phyloP scores from a whole-genome alignment of 805 yeast genomes.

The Komagataella mondaviorum region DNA sequence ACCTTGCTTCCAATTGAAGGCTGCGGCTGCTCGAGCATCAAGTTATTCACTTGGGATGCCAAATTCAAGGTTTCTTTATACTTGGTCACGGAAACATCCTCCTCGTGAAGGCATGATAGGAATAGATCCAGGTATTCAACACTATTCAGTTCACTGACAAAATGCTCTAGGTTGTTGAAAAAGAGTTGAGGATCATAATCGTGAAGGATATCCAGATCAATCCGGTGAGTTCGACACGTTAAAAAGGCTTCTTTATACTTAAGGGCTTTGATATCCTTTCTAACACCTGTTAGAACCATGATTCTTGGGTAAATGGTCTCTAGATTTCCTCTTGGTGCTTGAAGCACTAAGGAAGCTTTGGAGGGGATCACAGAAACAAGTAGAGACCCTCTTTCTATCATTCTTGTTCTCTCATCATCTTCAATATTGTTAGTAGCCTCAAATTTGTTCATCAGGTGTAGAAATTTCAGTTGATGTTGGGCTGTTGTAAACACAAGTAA shows the following conservation, averaged over 20 bases:
- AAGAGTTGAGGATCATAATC: constrained; percentile 75
- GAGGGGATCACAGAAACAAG: constrained; percentile 74
- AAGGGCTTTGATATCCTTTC: constrained; percentile 45
- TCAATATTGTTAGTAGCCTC: constrained; percentile 7
- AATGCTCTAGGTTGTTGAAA: constrained; percentile 43
- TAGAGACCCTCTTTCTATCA: constrained; percentile 86
- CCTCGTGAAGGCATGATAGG: constrained; percentile 74
- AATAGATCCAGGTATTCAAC: constrained; percentile 78
- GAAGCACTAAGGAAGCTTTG: constrained; percentile 68
- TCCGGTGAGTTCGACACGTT: constrained; percentile 81
- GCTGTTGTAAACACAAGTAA: constrained; percentile 79
- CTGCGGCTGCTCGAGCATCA: neutral
- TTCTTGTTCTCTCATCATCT: constrained; percentile 59
- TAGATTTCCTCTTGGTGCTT: constrained; percentile 92
- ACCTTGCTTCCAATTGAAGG: constrained; percentile 28
- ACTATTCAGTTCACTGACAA: constrained; percentile 56
- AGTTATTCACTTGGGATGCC: constrained; percentile 1
- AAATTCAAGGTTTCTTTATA: constrained; percentile 56
- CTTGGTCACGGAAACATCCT: constrained; percentile 71
- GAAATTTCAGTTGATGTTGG: constrained; percentile 68
- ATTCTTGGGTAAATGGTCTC: constrained; percentile 92
- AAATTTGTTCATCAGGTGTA: constrained; percentile 36
- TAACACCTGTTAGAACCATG: constrained; percentile 75
- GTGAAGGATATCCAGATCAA: constrained; percentile 78
- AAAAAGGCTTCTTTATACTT: constrained; percentile 64